Base-by-base conservation (phyloP, 2,329 filamentous ascomycete species). In the Tolypocladium tropicale region DNA sequence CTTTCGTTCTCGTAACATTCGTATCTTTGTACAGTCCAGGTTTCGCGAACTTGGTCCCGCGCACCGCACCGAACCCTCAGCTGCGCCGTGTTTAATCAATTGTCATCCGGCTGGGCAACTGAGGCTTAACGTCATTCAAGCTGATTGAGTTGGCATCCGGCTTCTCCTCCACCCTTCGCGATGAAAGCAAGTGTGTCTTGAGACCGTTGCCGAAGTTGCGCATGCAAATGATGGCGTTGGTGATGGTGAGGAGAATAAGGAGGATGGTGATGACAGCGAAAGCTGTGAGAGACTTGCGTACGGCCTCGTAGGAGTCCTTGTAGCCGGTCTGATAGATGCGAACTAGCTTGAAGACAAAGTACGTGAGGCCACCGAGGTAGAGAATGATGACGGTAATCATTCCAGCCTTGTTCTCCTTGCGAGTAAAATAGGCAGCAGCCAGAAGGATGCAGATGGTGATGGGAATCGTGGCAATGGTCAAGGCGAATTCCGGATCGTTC, bases 271-370 rank as follows among this genome's bases (percentile, higher is more conserved):
- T 86, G 60, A 96, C 85, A 53, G 94, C 93, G 67, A 99, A 99
- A 58, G 91, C 90, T 6, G 93, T 96, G 67, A 99, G 78, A 18
- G 89, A 93, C 67, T 88, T 88, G 59, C 87, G 83, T 39, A 94
- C 93, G 5, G 93, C 86, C 53, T 78, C 69, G 75, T 97, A 99
- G 61, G 83, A 78, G 1, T 69, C 55, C 53, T 68, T 70, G 63
- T 83, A 81, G 48, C 70, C 70, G 12, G 82, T 76, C 63, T 88
- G 84, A 73, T 95, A 99, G 84, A 99, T 99, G 69, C 94, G 89
- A 58, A 94, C 88, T 55, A 99, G 84, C 79, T 99, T 99, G 83
- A 96, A 99, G 68, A 96, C 82, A 78, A 99, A 99, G 76, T 97
- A 99, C 56, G 86, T 90, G 61, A 97, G 81, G 41, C 86, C 93